These are phyloP conservation scores for Pleurotus tuoliensis DNA, from an alignment of 768 basidiomycete species.

Conservation along the genomic window DNA sequence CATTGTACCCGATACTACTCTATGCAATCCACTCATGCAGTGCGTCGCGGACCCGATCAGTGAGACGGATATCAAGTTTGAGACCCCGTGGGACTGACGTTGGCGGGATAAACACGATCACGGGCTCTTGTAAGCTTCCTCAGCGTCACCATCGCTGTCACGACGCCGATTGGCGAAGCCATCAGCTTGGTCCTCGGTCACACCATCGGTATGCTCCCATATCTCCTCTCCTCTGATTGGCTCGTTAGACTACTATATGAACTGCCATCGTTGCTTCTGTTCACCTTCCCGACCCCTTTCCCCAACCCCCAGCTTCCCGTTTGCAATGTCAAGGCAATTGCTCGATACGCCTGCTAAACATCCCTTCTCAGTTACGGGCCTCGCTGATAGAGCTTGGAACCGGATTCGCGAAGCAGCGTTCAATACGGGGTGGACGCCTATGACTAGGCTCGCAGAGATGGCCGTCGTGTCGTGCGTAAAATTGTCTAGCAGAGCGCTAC, in stretches of 20 bases:
- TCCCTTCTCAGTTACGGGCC: constrained; percentile 36
- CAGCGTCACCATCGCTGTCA: background rate
- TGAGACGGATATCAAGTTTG: no score
- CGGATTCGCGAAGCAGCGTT: constrained; percentile 36
- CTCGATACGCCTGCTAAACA: constrained; percentile 40
- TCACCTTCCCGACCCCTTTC: no score
- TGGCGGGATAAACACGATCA: background rate
- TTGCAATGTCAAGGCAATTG: constrained; percentile 30
- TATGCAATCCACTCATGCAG: background rate
- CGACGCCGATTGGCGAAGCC: no score
- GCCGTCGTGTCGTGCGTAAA: constrained; percentile 42
- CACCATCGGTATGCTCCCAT: background rate
- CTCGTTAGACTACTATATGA: background rate
- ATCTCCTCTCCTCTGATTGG: background rate
- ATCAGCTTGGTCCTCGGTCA: background rate
- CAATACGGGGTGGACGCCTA: constrained; percentile 38
- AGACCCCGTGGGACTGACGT: background rate
- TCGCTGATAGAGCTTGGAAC: constrained; percentile 42
- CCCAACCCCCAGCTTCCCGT: background rate
- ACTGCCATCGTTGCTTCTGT: no score
- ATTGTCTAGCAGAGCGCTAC: background rate
- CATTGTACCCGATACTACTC: background rate
- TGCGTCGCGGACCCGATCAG: background rate
- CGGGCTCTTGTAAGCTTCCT: background rate
- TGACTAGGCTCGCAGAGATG: constrained; percentile 37